These are phyloP conservation scores for Diutina scorzettiae DNA, from an alignment of 1,139 yeast species.

Conservation along the genomic window DNA sequence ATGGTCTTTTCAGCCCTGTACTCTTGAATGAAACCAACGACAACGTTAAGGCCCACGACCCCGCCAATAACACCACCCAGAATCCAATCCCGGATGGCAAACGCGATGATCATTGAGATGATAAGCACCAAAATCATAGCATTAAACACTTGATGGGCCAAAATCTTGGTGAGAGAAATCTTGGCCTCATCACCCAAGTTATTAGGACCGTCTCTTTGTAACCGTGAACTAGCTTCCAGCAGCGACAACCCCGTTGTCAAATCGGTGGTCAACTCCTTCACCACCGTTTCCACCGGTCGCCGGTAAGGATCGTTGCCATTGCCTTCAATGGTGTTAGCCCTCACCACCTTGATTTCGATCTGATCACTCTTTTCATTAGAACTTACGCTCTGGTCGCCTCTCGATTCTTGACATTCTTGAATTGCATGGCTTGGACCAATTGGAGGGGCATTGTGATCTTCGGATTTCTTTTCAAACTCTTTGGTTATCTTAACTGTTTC, in stretches of 20 bases:
- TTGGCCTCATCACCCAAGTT: constrained; percentile 48
- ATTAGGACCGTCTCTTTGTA: constrained; percentile 40
- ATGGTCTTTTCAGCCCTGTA: constrained; percentile 68
- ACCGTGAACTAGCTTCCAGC: background rate
- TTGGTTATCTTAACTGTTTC: background rate
- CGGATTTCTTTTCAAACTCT: background rate
- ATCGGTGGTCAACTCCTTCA: constrained; percentile 8
- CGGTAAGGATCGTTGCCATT: constrained; percentile 6
- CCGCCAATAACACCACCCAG: constrained; percentile 75
- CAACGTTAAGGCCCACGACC: constrained; percentile 54
- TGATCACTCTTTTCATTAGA: background rate
- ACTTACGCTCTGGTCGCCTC: constrained; percentile 1
- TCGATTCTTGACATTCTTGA: constrained; percentile 13
- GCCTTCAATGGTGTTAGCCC: background rate
- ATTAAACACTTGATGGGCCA: constrained; percentile 62
- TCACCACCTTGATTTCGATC: background rate
- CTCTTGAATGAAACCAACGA: constrained; percentile 63
- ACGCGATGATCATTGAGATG: constrained; percentile 64
- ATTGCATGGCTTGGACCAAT: constrained; percentile 12
- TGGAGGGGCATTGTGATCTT: constrained; percentile 10
- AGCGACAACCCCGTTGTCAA: constrained; percentile 5
- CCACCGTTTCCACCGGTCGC: constrained; percentile 8
- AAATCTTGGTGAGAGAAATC: constrained; percentile 42
- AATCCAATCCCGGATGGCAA: constrained; percentile 70
- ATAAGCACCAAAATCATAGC: constrained; percentile 72